A percentile compares a stretch with the other conserved stretches of the same genome.
Conservation (phyloP, 139 green algal genomes). For the Medakamo hakoo region DNA sequence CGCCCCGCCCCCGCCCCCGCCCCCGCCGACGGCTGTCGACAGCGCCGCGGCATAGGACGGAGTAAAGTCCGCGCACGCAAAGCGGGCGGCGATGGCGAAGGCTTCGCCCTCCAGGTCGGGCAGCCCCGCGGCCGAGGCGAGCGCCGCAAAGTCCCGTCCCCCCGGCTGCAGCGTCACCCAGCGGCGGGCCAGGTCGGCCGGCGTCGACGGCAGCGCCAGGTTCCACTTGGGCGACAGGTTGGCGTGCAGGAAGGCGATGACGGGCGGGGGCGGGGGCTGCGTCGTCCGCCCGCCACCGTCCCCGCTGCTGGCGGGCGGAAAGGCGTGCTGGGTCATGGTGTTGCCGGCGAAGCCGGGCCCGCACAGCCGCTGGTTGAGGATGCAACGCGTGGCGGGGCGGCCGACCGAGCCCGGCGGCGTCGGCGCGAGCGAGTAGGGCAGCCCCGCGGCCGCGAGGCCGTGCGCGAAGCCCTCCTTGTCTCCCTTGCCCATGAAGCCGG, state of each 20-base stretch:
- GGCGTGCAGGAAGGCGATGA: constrained; percentile 23
- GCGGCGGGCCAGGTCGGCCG: constrained; percentile 2
- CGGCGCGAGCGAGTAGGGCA: constrained; percentile 9
- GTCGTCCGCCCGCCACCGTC: too few species aligned
- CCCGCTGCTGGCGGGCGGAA: not conserved
- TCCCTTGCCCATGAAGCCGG: constrained; percentile 35
- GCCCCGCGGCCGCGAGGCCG: constrained; percentile 13
- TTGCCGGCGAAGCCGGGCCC: constrained; percentile 19
- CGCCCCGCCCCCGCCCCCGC: too few species aligned
- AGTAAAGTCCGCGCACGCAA: constrained; percentile 3
- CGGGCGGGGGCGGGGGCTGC: not conserved
- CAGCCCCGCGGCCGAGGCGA: not conserved
- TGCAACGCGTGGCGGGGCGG: constrained; percentile 1
- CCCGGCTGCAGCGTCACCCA: constrained; percentile 5
- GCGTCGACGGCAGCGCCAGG: constrained; percentile 5
- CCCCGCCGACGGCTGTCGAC: not conserved
- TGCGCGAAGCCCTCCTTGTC: constrained; percentile 44
- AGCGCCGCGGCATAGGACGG: constrained; percentile 2
- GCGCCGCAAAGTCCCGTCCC: not conserved
- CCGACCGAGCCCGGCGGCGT: constrained; percentile 9
- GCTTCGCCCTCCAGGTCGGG: constrained; percentile 4
- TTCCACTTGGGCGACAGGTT: constrained; percentile 25
- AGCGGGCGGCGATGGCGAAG: not conserved
- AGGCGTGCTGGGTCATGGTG: constrained; percentile 23
- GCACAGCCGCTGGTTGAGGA: constrained; percentile 3